Percentiles rank a stretch among this genome's conserved stretches.
phyloP scores from a whole-genome alignment of 345 rosid species.

The Rhodamnia rubescens region DNA sequence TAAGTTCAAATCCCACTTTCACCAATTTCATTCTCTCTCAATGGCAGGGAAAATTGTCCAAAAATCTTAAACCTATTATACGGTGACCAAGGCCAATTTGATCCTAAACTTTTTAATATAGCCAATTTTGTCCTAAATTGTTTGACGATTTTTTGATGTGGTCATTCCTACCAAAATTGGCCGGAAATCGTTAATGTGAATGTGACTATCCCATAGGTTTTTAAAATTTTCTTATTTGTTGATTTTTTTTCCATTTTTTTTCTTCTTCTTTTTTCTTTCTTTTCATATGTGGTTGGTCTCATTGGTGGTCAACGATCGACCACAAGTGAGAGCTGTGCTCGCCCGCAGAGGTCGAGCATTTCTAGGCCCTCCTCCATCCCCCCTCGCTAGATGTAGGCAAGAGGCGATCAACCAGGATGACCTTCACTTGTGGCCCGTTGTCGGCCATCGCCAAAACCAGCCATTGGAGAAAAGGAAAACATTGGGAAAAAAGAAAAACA shows the following conservation, averaged over 20 bases:
- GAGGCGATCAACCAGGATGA: fast-evolving
- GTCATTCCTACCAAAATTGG: fast-evolving
- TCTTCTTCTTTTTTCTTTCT: neutral
- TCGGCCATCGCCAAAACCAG: fast-evolving
- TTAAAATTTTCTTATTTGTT: neutral
- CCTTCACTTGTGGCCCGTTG: fast-evolving
- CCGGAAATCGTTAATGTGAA: fast-evolving
- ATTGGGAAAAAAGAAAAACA: neutral
- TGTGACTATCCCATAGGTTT: neutral
- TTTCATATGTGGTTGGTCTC: neutral
- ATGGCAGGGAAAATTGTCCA: neutral
- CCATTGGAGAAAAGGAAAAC: neutral
- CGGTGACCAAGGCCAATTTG: fast-evolving
- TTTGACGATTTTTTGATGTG: fast-evolving
- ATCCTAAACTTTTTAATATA: neutral
- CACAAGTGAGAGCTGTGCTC: fast-evolving
- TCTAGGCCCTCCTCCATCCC: neutral
- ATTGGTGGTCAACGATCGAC: neutral
- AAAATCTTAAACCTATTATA: neutral
- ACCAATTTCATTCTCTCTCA: neutral
- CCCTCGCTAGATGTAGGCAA: neutral
- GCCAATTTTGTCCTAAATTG: fast-evolving
- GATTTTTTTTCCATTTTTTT: neutral
- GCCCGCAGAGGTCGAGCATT: fast-evolving
- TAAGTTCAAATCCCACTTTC: neutral